phyloP scores from a whole-genome alignment of 1,284 basidiomycete genomes.

The Ceratobasidium papillatum region DNA sequence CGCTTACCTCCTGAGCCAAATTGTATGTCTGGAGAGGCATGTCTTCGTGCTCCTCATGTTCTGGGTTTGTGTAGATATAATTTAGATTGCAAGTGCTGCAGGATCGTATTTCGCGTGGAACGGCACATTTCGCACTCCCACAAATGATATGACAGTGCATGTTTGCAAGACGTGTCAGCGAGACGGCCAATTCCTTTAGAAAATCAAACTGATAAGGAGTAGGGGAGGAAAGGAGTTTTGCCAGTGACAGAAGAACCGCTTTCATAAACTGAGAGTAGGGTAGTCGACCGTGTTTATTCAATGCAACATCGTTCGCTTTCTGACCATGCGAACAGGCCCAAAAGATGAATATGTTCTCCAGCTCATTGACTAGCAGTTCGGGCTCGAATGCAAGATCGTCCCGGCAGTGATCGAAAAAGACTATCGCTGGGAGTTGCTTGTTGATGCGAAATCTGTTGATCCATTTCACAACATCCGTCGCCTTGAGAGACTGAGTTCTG shows the following conservation, averaged over 20 bases:
- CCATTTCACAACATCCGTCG: neutral
- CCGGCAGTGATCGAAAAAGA: slow-evolving; percentile 18
- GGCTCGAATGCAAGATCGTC: neutral
- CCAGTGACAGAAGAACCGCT: neutral
- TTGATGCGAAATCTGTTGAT: neutral
- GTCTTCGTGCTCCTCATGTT: neutral
- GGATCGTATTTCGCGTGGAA: neutral
- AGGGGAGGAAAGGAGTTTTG: neutral
- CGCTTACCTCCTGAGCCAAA: neutral
- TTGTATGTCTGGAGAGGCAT: neutral
- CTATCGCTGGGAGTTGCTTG: neutral
- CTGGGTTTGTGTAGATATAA: neutral
- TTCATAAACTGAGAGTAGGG: neutral
- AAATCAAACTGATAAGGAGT: neutral
- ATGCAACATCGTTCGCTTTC: neutral
- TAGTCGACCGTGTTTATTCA: neutral
- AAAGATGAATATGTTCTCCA: neutral
- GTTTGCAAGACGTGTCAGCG: neutral
- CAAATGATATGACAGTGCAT: neutral
- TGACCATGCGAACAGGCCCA: slow-evolving; percentile 14
- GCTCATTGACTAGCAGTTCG: neutral
- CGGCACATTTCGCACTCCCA: neutral
- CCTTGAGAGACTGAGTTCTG: neutral
- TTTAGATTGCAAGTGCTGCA: neutral
- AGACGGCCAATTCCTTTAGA: neutral